Conservation (phyloP, 73 alveolate species). For the Paramecium octaurelia region DNA sequence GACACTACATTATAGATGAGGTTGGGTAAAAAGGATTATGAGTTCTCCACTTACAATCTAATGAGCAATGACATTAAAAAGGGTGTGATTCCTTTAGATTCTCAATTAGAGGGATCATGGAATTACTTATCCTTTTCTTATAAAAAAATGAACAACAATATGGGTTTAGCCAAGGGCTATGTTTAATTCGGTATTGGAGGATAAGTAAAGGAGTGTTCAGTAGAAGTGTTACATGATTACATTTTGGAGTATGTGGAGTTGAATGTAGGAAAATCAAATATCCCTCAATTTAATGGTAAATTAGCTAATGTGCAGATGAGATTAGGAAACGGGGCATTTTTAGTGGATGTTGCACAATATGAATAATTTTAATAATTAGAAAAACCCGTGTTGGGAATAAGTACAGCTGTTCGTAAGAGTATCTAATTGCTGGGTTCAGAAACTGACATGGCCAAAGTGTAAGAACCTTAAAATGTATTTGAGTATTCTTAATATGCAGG, state of each 20-base stretch:
- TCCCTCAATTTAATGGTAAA: constrained; percentile 19
- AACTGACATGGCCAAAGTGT: background rate
- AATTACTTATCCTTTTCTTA: constrained; percentile 19
- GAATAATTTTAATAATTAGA: background rate
- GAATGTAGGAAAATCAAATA: background rate
- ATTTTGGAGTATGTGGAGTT: background rate
- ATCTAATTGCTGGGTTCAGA: background rate
- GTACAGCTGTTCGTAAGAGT: background rate
- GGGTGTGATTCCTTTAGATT: background rate
- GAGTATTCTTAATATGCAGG: background rate
- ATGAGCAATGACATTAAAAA: background rate
- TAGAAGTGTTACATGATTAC: background rate
- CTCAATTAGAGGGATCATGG: constrained; percentile 36
- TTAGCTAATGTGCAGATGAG: background rate
- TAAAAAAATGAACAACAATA: background rate
- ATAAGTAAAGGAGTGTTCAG: background rate
- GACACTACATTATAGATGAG: background rate
- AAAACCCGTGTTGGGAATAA: background rate
- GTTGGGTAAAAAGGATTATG: background rate
- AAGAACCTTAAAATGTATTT: background rate
- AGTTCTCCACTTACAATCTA: background rate
- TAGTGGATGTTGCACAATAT: background rate
- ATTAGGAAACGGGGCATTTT: background rate
- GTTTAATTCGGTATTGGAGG: constrained; percentile 32
- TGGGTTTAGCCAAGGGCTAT: constrained; percentile 37